These are phyloP conservation scores for Metarhizium robertsii DNA, from an alignment of 2,329 filamentous ascomycete species.

Conservation along the genomic window DNA sequence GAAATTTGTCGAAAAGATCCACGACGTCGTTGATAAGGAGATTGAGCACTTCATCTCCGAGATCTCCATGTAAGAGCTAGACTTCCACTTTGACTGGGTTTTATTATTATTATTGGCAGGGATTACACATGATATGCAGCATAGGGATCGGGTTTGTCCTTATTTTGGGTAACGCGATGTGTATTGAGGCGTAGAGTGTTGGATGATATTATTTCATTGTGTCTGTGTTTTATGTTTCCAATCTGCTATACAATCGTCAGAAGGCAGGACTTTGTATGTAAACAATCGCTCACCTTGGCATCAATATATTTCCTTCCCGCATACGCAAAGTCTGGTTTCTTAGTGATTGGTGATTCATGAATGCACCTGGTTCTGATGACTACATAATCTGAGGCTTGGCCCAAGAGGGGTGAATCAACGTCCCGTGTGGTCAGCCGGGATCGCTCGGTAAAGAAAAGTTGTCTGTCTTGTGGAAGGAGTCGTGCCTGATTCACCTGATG, in stretches of 20 bases:
- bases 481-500: too few relatives aligned
- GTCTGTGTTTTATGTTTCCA: conserved; percentile 5
- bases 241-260: neutral
- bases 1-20: conserved; percentile 54
- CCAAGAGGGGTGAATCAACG: too few relatives aligned
- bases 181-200: conserved; percentile 10
- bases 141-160: neutral
- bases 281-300: conserved; percentile 1
- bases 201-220: conserved; percentile 7
- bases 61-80: conserved; percentile 26
- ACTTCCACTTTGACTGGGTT: neutral
- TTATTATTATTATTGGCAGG: neutral
- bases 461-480: too few relatives aligned
- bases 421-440: too few relatives aligned
- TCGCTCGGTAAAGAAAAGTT: too few relatives aligned
- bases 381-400: neutral
- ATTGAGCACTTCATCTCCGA: conserved; percentile 50
- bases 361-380: neutral
- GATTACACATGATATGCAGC: neutral
- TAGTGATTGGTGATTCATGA: neutral
- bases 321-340: neutral
- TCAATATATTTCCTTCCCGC: conserved; percentile 7
- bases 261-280: neutral
- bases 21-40: conserved; percentile 52
- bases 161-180: conserved; percentile 18